Base-by-base conservation (phyloP, 768 basidiomycete genomes). In the Lyophyllum decastes region DNA sequence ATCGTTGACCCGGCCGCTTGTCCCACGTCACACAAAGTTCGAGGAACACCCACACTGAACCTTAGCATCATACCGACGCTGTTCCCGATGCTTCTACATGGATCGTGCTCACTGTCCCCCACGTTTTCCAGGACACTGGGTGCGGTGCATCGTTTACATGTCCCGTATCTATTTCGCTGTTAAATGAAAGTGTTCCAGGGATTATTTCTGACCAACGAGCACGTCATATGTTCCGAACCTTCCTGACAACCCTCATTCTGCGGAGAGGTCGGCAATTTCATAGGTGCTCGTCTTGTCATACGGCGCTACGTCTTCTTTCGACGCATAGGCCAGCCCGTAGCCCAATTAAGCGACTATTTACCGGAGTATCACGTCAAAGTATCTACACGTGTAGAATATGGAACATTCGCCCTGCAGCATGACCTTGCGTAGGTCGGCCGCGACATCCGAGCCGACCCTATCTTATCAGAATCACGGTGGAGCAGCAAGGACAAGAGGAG, bases 1-100 rank as follows among this genome's bases (percentile, higher is more conserved):
- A 73, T 6, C 19, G 55, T 59, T 62, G 74, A 73, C 65, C 74
- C 74, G 71, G 56, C 70, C 71, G 70, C 60, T 47, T 58, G 69
- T 64, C 46, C 24, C 49, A 38, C 22, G 40, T 26, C 40, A 49
- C 25, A 60, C 59, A 55, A 55, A 49, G 58, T 57, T 63, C 51
- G 25, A 44, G 45, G 21, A 38, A 40, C 49, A 21, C 54, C 54
- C 54, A 40, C 49, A 44, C 22, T 19, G 48, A 51, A 58, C 51
- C n/a, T 33, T 51, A 62, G 48, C 56, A 48, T 57, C 58, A 47
- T 44, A 33, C 52, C 55, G 57, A 52, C 55, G 48, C 27, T 40
- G 40, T 40, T 48, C 46, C 53, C 56, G 60, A 58, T 56, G 52
- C n/a, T 53, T 53, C 50, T 48, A 38, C 35, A 55, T 22, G 45